Evolutionary conservation across 208 protist species (phyloP).

Genomic region (Leishmania amazonensis): DNA sequence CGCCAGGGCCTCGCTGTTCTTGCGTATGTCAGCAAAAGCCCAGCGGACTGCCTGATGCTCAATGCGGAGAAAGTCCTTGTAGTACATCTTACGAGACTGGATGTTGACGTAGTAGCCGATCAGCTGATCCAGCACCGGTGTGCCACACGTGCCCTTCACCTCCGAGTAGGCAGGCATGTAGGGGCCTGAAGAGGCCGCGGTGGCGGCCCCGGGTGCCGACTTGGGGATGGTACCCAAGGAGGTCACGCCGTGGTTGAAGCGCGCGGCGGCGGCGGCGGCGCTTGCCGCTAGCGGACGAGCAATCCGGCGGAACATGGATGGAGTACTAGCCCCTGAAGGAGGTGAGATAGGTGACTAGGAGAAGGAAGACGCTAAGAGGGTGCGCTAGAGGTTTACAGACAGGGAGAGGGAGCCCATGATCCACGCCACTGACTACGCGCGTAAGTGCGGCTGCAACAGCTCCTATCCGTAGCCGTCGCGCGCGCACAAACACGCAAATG

Average conservation of each 20-base stretch:
- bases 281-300: conserved; percentile 20
- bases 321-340: background rate
- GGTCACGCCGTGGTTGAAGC: conserved; percentile 42
- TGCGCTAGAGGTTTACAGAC: background rate
- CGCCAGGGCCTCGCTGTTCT: conserved; percentile 93
- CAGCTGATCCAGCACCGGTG: conserved; percentile 88
- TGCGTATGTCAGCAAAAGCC: conserved; percentile 92
- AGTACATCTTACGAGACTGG: conserved; percentile 94
- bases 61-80: conserved; percentile 93
- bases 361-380: background rate
- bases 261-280: conserved; percentile 26
- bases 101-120: conserved; percentile 94
- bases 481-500: background rate
- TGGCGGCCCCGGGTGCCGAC: conserved; percentile 54
- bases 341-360: background rate
- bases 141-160: conserved; percentile 56
- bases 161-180: conserved; percentile 83
- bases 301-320: conserved; percentile 36
- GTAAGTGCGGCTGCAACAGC: background rate
- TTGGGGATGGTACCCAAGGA: conserved; percentile 27
- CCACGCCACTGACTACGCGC: background rate
- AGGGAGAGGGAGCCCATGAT: background rate
- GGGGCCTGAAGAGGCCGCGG: conserved; percentile 48
- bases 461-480: background rate
- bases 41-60: conserved; percentile 93